phyloP scores from a whole-genome alignment of 108 stramenopile genomes.

The Skeletonema tropicum region DNA sequence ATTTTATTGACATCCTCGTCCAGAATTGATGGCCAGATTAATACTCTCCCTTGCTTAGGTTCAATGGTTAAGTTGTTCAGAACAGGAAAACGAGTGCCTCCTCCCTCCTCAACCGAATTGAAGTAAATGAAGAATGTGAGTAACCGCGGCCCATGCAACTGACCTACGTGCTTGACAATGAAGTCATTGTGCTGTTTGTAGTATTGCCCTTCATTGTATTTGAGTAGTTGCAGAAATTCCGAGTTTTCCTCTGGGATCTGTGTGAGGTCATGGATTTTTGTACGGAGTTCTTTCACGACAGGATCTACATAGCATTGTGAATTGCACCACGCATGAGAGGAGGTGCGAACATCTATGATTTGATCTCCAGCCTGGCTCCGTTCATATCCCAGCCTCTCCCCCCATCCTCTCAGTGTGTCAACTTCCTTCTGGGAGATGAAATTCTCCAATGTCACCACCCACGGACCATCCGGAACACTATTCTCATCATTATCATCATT shows the following conservation, averaged over 20 bases:
- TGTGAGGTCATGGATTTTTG: slow-evolving; percentile 58
- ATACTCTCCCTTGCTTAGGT: slow-evolving; percentile 48
- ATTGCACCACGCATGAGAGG: slow-evolving; percentile 5
- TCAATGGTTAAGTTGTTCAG: slow-evolving; percentile 39
- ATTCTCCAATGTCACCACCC: slow-evolving; percentile 82
- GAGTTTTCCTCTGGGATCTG: slow-evolving; percentile 59
- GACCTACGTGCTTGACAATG: slow-evolving; percentile 44
- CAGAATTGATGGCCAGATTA: slow-evolving; percentile 59
- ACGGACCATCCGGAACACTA: slow-evolving; percentile 57
- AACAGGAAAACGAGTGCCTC: slow-evolving; percentile 53
- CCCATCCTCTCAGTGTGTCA: slow-evolving; percentile 59
- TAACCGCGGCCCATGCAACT: slow-evolving; percentile 63
- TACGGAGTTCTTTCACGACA: slow-evolving; percentile 57
- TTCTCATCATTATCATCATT: slow-evolving; percentile 23
- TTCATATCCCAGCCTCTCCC: slow-evolving; percentile 56
- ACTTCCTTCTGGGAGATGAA: slow-evolving; percentile 68
- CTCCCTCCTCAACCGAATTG: slow-evolving; percentile 67
- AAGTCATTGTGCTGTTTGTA: slow-evolving; percentile 74
- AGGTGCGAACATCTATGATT: slow-evolving; percentile 31
- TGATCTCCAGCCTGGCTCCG: slow-evolving; percentile 44
- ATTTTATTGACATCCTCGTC: slow-evolving; percentile 40
- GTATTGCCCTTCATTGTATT: slow-evolving; percentile 67
- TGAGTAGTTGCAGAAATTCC: slow-evolving; percentile 79
- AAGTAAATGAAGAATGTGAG: slow-evolving; percentile 73
- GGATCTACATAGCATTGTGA: not conserved